Evolutionary conservation across 129 eudicot species (phyloP).

Genomic region (Centella asiatica): DNA sequence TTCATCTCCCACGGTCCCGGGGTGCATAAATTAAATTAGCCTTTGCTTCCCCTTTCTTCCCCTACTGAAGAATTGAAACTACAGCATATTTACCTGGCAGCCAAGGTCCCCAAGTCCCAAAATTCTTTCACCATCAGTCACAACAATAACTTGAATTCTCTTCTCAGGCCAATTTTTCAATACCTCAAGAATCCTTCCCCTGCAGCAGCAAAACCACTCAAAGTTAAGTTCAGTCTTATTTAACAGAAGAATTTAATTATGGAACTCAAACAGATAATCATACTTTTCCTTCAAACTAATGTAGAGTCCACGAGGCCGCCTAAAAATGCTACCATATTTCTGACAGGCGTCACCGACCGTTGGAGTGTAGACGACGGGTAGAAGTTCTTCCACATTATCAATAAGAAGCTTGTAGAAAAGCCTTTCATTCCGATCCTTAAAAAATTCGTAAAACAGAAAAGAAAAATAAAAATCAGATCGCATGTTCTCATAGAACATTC

Average conservation of each 20-base stretch:
- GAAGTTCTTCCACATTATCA: conserved; percentile 83
- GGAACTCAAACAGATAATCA: conserved; percentile 12
- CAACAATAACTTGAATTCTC: conserved; percentile 79
- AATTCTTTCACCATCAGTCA: conserved; percentile 90
- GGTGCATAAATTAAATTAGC: too few species aligned
- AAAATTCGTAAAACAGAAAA: conserved; percentile 9
- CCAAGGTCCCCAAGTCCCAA: conserved; percentile 95
- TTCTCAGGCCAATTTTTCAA: conserved; percentile 81
- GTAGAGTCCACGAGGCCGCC: conserved; percentile 85
- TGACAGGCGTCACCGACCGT: conserved; percentile 96
- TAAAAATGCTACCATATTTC: conserved; percentile 80
- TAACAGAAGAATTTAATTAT: neutral
- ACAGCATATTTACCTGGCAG: conserved; percentile 52
- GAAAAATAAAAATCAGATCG: neutral
- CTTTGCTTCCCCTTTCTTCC: too few species aligned
- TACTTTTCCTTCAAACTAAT: conserved; percentile 87
- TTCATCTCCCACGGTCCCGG: too few species aligned
- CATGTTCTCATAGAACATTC: too few species aligned
- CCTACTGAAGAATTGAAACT: neutral
- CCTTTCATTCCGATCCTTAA: conserved; percentile 78
- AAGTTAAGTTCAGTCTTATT: conserved; percentile 11
- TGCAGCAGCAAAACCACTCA: conserved; percentile 21
- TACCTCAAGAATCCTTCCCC: conserved; percentile 89
- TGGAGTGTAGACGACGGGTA: conserved; percentile 84
- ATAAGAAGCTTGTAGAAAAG: conserved; percentile 87